Conservation (phyloP, 306 rosid genomes). For the Ormosia emarginata region DNA sequence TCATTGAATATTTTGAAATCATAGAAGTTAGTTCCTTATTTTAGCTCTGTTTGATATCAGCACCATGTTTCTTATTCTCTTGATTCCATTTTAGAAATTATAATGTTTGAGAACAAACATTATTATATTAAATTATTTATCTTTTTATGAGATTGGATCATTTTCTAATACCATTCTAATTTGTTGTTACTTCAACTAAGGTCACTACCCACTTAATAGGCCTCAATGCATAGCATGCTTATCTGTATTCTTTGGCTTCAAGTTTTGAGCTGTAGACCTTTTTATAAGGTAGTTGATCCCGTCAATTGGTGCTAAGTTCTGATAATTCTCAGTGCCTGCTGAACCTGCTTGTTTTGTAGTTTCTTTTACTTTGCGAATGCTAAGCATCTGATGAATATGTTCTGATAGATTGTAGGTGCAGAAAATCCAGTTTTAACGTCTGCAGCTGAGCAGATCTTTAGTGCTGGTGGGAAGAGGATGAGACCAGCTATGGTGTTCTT, state of each 20-base stretch:
- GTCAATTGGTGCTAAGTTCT: not conserved
- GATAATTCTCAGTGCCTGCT: slow-evolving; percentile 11
- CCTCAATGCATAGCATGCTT: not conserved
- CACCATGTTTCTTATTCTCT: slow-evolving; percentile 1
- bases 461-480: slow-evolving; percentile 99
- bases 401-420: slow-evolving; percentile 86
- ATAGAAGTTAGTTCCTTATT: not conserved
- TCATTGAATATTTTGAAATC: not conserved
- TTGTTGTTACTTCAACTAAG: not conserved
- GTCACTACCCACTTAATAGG: not conserved
- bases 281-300: not conserved
- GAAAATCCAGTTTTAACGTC: slow-evolving; percentile 92
- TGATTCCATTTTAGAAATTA: not conserved
- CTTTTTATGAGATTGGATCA: not conserved
- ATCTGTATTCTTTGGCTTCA: not conserved
- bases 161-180: not conserved
- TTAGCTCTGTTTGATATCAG: not conserved
- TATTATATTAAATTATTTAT: not conserved
- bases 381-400: slow-evolving; percentile 32
- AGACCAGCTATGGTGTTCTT: slow-evolving; percentile 95
- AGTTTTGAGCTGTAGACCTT: not conserved
- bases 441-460: slow-evolving; percentile 94
- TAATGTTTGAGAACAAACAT: not conserved
- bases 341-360: not conserved
- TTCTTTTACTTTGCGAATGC: not conserved